These are phyloP conservation scores for Chlorella vulgaris DNA, from an alignment of 139 green algal genomes.

Conservation along the genomic window DNA sequence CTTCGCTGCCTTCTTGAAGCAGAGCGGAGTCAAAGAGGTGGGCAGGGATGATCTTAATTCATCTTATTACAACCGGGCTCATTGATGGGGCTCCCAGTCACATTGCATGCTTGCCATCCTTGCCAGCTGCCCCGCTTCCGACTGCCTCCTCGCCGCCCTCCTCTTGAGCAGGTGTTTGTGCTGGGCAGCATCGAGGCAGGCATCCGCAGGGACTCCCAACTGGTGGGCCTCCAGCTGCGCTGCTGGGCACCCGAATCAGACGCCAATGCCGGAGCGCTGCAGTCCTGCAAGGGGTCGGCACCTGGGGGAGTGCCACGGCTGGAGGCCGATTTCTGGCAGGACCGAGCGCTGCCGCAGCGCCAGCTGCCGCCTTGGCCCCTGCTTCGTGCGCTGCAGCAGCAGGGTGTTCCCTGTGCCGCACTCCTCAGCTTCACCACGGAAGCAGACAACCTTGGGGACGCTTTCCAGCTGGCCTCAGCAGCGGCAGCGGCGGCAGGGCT, in stretches of 20 bases:
- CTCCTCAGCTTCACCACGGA: conserved; percentile 61
- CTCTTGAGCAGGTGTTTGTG: conserved; percentile 45
- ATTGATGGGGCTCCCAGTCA: background rate
- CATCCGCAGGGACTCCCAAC: conserved; percentile 56
- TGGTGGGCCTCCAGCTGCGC: conserved; percentile 53
- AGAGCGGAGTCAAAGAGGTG: conserved; percentile 37
- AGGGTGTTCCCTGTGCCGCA: conserved; percentile 18
- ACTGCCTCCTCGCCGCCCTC: too few species aligned
- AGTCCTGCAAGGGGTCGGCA: background rate
- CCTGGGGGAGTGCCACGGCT: conserved; percentile 33
- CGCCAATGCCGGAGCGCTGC: too few species aligned
- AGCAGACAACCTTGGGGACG: conserved; percentile 69
- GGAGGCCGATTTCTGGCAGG: conserved; percentile 41
- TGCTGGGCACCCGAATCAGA: conserved; percentile 12
- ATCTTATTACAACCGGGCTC: background rate
- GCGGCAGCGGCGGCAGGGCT: background rate
- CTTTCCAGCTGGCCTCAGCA: conserved; percentile 36
- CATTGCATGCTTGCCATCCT: background rate
- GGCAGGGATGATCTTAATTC: too few species aligned
- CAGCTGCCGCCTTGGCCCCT: conserved; percentile 67
- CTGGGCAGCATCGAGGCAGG: conserved; percentile 64
- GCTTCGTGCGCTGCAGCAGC: conserved; percentile 27
- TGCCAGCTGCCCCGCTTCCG: background rate
- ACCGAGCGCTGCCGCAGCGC: conserved; percentile 38
- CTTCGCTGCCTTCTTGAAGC: conserved; percentile 56